Evolutionary conservation across 192 early-diverging fungal species (phyloP).

Genomic region (Rhizophlyctis rosea): DNA sequence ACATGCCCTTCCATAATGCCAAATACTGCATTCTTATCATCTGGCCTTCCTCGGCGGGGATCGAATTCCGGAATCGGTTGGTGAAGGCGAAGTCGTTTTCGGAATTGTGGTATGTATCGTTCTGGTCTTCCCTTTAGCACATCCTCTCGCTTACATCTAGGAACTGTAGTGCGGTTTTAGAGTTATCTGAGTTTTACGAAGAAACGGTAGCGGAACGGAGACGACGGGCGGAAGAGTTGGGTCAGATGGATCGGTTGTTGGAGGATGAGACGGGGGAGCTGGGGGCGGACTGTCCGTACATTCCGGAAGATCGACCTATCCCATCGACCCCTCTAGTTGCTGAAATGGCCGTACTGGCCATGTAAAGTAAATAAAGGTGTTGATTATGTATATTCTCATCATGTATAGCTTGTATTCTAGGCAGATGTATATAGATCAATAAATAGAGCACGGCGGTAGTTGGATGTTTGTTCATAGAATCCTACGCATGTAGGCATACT

Average conservation of each 20-base stretch:
- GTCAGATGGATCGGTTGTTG: conserved; percentile 14
- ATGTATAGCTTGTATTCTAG: no score
- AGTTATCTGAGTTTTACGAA: conserved; percentile 25
- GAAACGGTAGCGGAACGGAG: conserved; percentile 13
- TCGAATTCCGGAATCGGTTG: conserved; percentile 13
- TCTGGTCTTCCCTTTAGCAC: conserved; percentile 1
- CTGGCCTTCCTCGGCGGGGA: conserved; percentile 36
- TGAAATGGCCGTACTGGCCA: no score
- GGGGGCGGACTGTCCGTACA: conserved; percentile 36
- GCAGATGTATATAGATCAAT: no score
- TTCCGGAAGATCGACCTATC: no score
- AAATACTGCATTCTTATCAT: conserved; percentile 92
- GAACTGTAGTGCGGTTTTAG: conserved; percentile 15
- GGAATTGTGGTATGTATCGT: conserved; percentile 19
- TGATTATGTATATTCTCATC: no score
- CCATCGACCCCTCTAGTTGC: no score
- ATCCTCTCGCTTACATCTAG: not conserved
- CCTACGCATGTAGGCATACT: no score
- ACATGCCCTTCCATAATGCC: conserved; percentile 78
- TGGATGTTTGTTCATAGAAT: no score
- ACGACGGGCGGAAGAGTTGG: conserved; percentile 19
- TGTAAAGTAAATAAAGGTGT: no score
- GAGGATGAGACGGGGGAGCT: conserved; percentile 23
- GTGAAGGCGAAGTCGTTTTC: conserved; percentile 23
- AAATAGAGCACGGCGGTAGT: no score